Evolutionary conservation across 805 yeast species (phyloP).

Genomic region (Zygosaccharomyces siamensis): DNA sequence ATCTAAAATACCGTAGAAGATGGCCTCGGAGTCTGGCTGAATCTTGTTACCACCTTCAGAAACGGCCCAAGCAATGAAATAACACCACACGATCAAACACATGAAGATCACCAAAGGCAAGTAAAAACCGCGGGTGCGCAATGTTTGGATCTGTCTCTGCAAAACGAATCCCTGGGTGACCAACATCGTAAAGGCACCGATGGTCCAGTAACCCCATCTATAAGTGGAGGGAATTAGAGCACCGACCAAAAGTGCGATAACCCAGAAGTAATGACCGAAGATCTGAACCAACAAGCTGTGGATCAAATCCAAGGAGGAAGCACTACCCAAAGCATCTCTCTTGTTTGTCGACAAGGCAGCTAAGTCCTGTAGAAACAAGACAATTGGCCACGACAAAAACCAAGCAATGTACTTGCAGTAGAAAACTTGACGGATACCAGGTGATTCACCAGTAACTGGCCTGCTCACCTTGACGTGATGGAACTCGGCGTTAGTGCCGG

Average conservation of each 20-base stretch:
- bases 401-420: conserved; percentile 43
- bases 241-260: conserved; percentile 54
- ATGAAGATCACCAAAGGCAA: conserved; percentile 21
- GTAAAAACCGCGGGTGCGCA: conserved; percentile 14
- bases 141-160: conserved; percentile 30
- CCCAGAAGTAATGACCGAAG: conserved; percentile 44
- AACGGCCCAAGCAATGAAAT: conserved; percentile 48
- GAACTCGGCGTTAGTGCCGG: conserved; percentile 39
- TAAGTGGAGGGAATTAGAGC: conserved; percentile 49
- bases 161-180: conserved; percentile 34
- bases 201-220: conserved; percentile 66
- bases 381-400: conserved; percentile 44
- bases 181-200: conserved; percentile 44
- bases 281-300: conserved; percentile 39
- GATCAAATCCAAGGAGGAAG: conserved; percentile 15
- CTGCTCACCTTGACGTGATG: conserved; percentile 34
- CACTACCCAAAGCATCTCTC: conserved; percentile 4
- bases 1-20: conserved; percentile 51
- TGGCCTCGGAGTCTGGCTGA: conserved; percentile 51
- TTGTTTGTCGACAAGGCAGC: conserved; percentile 12
- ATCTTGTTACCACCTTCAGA: conserved; percentile 53
- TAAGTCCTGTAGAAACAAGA: conserved; percentile 30
- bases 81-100: conserved; percentile 37
- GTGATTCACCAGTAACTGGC: conserved; percentile 16
- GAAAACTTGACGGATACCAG: conserved; percentile 41